Base-by-base conservation (phyloP, 1,139 yeast genomes). In the Saccharomycopsis hybrid region DNA sequence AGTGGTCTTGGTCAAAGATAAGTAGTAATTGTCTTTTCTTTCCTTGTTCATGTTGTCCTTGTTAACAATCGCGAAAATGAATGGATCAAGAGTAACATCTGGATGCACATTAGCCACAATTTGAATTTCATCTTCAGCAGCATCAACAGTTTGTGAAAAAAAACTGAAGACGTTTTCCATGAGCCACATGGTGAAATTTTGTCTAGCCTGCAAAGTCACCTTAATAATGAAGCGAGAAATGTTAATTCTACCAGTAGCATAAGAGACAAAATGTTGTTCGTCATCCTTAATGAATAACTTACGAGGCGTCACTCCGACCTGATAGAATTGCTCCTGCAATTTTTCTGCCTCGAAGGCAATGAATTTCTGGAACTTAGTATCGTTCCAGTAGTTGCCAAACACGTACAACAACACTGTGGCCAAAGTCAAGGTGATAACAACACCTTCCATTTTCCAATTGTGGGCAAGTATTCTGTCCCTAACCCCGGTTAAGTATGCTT, bases 191-290 rank as follows among this genome's bases (percentile, higher is more conserved):
- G 87, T 71, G 40, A 84, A 60, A 67, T 90, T 92, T 65, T 88
- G 90, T 70, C 98, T 84, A 55, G 95, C 81, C 57, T 78, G 72
- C 66, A 89, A 74, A 54, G 74, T 77, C 63, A 89, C 72, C 57
- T 75, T 78, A 50, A 84, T 73, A 52, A 76, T 69, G 53, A 88
- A 70, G 55, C 77, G 74, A 56, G 79, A 80, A 57, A 92, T 76
- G 65, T 86, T 84, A 56, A 78, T 71, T 65, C 98, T 81, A 56
- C 98, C 98, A 52, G 95, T 77, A 43, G 97, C 96, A 65, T 87
- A 92, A 45, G 88, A 73, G 18, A 92, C 72, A 65, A 68, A 89
- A 54, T 78, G 74, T 61, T 86, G 85, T 44, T 85, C 72, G 49
- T 83, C 79, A 64, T 88, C 96, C 62, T 80, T 77, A 56, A 82